Evolutionary conservation across 139 green algal species (phyloP).

Genomic region (Microglena sp.): DNA sequence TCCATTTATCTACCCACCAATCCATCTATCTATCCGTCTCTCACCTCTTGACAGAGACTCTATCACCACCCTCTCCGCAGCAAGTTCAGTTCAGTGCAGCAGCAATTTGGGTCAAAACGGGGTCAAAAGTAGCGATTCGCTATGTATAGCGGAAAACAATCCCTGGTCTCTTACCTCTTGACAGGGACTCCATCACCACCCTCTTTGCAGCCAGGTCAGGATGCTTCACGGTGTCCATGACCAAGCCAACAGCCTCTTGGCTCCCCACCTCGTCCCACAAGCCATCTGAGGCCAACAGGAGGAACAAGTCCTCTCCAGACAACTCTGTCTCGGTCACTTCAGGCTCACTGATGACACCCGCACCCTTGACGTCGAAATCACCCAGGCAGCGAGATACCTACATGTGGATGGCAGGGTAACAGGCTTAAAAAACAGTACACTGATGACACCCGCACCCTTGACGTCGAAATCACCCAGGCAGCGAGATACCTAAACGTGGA

Average conservation of each 20-base stretch:
- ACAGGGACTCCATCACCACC: constrained; percentile 65
- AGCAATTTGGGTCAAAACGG: no score
- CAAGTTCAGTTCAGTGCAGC: no score
- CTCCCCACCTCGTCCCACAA: constrained; percentile 78
- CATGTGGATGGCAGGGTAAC: no score
- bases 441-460: constrained; percentile 54
- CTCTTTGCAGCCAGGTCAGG: constrained; percentile 64
- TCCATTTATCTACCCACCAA: no score
- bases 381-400: constrained; percentile 67
- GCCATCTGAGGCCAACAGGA: constrained; percentile 81
- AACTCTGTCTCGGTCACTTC: constrained; percentile 52
- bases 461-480: constrained; percentile 79
- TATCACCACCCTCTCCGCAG: constrained; percentile 61
- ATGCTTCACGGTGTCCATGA: constrained; percentile 71
- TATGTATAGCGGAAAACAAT: no score
- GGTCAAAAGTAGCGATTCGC: no score
- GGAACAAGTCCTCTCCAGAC: constrained; percentile 50
- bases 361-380: constrained; percentile 71
- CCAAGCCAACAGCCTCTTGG: constrained; percentile 50
- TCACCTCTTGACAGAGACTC: constrained; percentile 58
- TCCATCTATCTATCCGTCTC: no score
- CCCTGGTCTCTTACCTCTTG: constrained; percentile 31
- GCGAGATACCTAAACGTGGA: constrained; percentile 48
- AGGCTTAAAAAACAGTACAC: no score
- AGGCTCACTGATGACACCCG: constrained; percentile 57